Conservation (phyloP, 495 filamentous ascomycete species). For the Beverwykella pulmonaria region DNA sequence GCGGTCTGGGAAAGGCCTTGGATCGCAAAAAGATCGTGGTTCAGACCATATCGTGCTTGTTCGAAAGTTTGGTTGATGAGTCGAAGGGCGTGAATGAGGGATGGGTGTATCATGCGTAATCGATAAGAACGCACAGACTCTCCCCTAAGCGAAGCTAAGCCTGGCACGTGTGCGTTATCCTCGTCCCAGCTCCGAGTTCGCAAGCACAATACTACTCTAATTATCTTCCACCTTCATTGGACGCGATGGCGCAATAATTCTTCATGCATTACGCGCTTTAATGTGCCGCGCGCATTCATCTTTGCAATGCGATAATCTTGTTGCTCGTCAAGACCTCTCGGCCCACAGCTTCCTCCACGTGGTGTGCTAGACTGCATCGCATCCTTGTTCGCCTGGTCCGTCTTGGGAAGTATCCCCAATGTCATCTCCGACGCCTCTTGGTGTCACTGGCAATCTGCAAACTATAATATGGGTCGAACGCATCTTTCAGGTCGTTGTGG, state of each 20-base stretch:
- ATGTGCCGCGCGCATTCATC: not conserved
- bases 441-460: not conserved
- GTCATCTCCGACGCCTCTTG: constrained; percentile 17
- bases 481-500: not conserved
- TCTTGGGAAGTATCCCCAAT: constrained; percentile 17
- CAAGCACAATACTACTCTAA: too few species aligned
- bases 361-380: not conserved
- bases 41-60: not conserved
- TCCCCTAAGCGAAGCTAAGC: not conserved
- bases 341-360: constrained; percentile 3
- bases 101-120: not conserved
- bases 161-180: too few species aligned
- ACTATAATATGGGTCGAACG: not conserved
- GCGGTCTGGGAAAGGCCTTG: not conserved
- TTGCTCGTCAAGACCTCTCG: not conserved
- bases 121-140: not conserved
- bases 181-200: too few species aligned
- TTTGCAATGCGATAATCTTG: not conserved
- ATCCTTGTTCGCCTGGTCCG: constrained; percentile 2
- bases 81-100: not conserved
- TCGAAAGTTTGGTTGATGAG: not conserved
- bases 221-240: too few species aligned
- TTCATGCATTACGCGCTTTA: too few species aligned
- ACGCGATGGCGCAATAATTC: too few species aligned
- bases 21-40: not conserved